A percentile compares a stretch with the other conserved stretches of the same genome.
These are phyloP conservation scores for Emergomyces pasteurianus DNA, from an alignment of 2,329 filamentous ascomycete genomes.

Conservation along the genomic window DNA sequence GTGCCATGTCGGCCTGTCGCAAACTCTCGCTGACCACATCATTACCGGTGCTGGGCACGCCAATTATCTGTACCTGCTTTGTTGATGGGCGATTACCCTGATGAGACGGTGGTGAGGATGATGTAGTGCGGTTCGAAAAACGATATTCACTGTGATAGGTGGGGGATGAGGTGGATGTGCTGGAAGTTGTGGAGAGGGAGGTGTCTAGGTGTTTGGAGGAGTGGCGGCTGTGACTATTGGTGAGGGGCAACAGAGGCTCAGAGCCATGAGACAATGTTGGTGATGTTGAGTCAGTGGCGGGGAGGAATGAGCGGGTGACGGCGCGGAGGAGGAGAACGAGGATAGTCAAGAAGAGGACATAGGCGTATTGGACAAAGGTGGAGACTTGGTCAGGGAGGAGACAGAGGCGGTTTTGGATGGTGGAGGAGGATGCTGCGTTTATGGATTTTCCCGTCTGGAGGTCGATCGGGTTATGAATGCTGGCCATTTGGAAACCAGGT, in stretches of 20 bases:
- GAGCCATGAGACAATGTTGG: constrained; percentile 5
- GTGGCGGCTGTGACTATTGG: constrained; percentile 19
- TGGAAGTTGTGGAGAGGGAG: constrained; percentile 6
- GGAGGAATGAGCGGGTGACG: constrained; percentile 18
- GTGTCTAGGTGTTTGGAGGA: constrained; percentile 19
- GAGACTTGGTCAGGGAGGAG: constrained; percentile 77
- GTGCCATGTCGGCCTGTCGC: constrained; percentile 14
- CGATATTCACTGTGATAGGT: constrained; percentile 2
- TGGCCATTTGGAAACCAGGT: constrained; percentile 79
- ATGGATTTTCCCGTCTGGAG: constrained; percentile 26
- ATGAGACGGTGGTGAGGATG: constrained; percentile 4
- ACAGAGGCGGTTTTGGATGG: constrained; percentile 80
- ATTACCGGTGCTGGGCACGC: background rate
- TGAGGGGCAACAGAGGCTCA: constrained; percentile 19
- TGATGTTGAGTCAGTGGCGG: constrained; percentile 7
- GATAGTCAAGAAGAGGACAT: constrained; percentile 46
- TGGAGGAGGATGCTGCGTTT: constrained; percentile 28
- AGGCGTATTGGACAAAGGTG: constrained; percentile 69
- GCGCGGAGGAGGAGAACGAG: constrained; percentile 37
- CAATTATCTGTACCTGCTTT: constrained; percentile 6
- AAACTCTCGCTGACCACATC: constrained; percentile 26
- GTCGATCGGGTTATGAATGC: constrained; percentile 84
- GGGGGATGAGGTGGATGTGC: constrained; percentile 4
- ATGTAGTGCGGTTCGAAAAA: constrained; percentile 6
- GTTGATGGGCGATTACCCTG: background rate